Base-by-base conservation (phyloP, 345 rosid genomes). In the Salix caprea region DNA sequence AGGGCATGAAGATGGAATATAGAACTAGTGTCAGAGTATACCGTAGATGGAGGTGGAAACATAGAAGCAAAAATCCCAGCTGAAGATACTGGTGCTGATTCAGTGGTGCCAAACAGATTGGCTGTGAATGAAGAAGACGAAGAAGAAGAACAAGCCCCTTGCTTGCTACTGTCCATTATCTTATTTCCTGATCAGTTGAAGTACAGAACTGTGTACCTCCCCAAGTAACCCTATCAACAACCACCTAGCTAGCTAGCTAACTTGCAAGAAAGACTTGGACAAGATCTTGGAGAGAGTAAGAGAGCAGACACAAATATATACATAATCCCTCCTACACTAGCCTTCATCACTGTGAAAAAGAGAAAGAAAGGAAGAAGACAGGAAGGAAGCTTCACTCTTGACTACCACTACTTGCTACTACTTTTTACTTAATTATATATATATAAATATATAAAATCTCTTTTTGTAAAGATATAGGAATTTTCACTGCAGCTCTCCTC, bases 81-180 rank as follows among this genome's bases (percentile, higher is more conserved):
- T 19, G 92, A 83, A 13, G 92, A 70, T 16, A 84, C 28, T 6
- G 91, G 81, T 30, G 86, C 77, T 37, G 87, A 74, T 68, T 91
- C 89, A 83, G 85, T 94, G 79, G 80, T 81, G 77, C 96, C 92
- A 74, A 89, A 94, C 71, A 94, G 90, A 68, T 91, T 87, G 77
- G 90, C 75, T 9, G 90, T 83, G 71, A 89, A 86, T 5, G 89
- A 90, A 54, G 89, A 85, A 60, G 90, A 75, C 50, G 89, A 91
- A 54, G 89, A 85, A 60, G 90, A 75, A 67, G 90, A 72, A 65
- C 84, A 83, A 71, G 86, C 73, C 23, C 71, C 69, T 75, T 81
- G 77, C 71, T 84, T 88, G 82, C 87, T 88, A 70, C 74, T 71
- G 37, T 88, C 98, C 98, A 90, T 90, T 69, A 21, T 54, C 44